Base-by-base conservation (phyloP, 805 yeast genomes). In the Candida andamanensis region DNA sequence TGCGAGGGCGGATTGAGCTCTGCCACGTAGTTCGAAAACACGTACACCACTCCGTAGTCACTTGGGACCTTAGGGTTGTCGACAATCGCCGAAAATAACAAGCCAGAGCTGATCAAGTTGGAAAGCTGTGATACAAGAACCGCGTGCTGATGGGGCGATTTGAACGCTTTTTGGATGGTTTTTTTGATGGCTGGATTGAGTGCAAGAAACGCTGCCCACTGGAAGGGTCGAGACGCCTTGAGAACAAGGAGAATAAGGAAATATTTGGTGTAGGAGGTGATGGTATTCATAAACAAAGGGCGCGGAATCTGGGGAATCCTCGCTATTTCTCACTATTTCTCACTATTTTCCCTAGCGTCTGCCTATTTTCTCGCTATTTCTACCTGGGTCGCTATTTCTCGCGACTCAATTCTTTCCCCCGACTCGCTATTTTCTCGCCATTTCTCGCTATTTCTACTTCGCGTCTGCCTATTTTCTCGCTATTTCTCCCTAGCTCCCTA, bases 11-110 rank as follows among this genome's bases (percentile, higher is more conserved):
- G 56, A 36, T 60, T 57, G 24, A 61, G 39, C 20, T 44, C 49
- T 17, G 56, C 56, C 23, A 42, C 37, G 25, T 62, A 63, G 26
- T 45, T 45, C 27, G 56, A 45, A 52, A 55, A 50, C 4, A 62
- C 31, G 37, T 58, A 62, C 11, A 64, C 43, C 44, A 54, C 49
- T 5, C 55, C 36, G 39, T 63, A 65, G 43, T 64, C 71, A 39
- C 57, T 57, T 11, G 71, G 66, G 15, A 65, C 48, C 2, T 32
- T 36, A 10, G 34, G 35, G 30, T 52, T 57, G 24, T 40, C 43
- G 7, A 44, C 26, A 1, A 56, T 36, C 2, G 67, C 69, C 15
- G 36, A 34, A 26, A 33, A 37, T 19, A 41, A 33, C 3, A 41
- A 30, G 1, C 25, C 24, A 4, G 40, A 30, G 29, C 38, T 37